Conservation (phyloP, 73 alveolate species). For the Paramecium caudatum region DNA sequence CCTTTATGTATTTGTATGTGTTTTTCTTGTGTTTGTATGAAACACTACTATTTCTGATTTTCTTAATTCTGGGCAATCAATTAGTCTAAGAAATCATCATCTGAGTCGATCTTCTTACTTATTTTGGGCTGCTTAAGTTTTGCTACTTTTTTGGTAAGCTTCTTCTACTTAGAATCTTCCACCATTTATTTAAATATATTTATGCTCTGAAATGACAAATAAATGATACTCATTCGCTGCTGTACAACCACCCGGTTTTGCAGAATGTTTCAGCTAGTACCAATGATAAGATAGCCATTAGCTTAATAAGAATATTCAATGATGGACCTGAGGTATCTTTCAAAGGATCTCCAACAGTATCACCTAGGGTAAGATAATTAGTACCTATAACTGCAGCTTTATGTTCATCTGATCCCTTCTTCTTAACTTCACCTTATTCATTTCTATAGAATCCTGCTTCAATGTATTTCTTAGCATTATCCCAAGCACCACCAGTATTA, state of each 20-base stretch:
- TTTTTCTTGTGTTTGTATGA: not conserved
- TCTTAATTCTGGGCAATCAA: conserved; percentile 40
- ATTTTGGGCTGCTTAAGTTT: not conserved
- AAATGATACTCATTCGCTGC: too few relatives aligned
- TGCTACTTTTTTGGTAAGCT: not conserved
- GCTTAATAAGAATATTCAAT: conserved; percentile 92
- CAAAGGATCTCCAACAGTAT: conserved; percentile 97
- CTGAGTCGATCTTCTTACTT: not conserved
- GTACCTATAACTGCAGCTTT: conserved; percentile 84
- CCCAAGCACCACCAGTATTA: conserved; percentile 95
- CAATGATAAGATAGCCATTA: conserved; percentile 88
- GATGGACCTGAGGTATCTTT: conserved; percentile 97
- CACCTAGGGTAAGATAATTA: conserved; percentile 81
- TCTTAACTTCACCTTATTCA: conserved; percentile 76
- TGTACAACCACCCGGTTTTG: conserved; percentile 62
- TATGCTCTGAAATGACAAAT: too few relatives aligned
- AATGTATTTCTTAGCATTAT: conserved; percentile 92
- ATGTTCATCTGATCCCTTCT: conserved; percentile 88
- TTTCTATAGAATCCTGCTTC: conserved; percentile 79
- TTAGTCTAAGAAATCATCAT: not conserved
- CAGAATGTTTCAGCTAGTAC: conserved; percentile 82
- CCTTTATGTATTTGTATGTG: not conserved
- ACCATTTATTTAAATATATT: not conserved
- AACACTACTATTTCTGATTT: not conserved
- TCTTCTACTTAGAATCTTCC: not conserved